phyloP scores from a whole-genome alignment of 805 yeast genomes.

The Candida lessepsii region DNA sequence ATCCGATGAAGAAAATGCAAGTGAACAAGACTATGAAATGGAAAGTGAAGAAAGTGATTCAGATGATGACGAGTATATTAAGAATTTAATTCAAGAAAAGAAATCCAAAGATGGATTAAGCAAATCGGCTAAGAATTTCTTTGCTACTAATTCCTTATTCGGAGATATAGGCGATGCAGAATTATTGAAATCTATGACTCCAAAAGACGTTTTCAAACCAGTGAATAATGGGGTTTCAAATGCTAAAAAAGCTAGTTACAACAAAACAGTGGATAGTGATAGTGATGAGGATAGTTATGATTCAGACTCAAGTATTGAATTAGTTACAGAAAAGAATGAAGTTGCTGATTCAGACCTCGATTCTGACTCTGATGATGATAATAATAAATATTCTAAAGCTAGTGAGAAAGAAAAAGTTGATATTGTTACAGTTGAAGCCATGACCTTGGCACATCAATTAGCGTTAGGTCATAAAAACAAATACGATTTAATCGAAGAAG shows the following conservation, averaged over 20 bases:
- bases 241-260: slow-evolving; percentile 8
- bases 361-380: slow-evolving; percentile 49
- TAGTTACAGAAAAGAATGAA: slow-evolving; percentile 29
- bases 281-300: slow-evolving; percentile 33
- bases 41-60: slow-evolving; percentile 41
- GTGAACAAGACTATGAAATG: slow-evolving; percentile 46
- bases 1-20: slow-evolving; percentile 40
- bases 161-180: slow-evolving; percentile 47
- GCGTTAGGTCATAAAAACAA: slow-evolving; percentile 86
- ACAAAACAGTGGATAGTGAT: slow-evolving; percentile 27
- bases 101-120: slow-evolving; percentile 34
- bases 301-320: slow-evolving; percentile 46
- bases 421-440: slow-evolving; percentile 89
- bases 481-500: slow-evolving; percentile 87
- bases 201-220: slow-evolving; percentile 11
- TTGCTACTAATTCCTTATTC: slow-evolving; percentile 40
- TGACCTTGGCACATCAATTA: slow-evolving; percentile 96
- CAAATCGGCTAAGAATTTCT: slow-evolving; percentile 37
- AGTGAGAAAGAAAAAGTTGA: slow-evolving; percentile 67
- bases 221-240: slow-evolving; percentile 1
- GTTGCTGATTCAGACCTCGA: slow-evolving; percentile 28
- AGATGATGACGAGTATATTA: slow-evolving; percentile 69
- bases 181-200: slow-evolving; percentile 42
- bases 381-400: slow-evolving; percentile 36
- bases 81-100: slow-evolving; percentile 50